Percentiles rank a stretch among this genome's conserved stretches.
These are phyloP conservation scores for Xerophyta viscosa DNA, from an alignment of 106 monocot genomes.

Conservation along the genomic window DNA sequence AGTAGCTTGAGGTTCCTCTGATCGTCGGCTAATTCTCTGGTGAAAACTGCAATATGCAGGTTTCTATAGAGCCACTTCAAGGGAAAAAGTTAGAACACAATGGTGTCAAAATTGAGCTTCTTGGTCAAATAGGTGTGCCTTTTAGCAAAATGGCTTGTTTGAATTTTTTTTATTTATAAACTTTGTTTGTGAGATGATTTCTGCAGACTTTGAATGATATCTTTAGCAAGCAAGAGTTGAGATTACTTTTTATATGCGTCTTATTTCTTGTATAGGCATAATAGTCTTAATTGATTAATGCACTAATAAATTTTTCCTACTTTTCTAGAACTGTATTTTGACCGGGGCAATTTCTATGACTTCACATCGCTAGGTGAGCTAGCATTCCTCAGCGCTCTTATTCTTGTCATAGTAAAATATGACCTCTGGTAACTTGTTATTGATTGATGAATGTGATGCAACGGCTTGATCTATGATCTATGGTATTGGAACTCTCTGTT, in stretches of 20 bases:
- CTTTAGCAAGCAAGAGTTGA: neutral
- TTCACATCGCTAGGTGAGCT: conserved; percentile 89
- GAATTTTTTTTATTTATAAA: neutral
- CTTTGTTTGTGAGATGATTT: too few species aligned
- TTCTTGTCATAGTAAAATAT: neutral
- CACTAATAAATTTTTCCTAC: conserved; percentile 2
- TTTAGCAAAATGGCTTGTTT: too few species aligned
- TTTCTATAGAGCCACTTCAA: conserved; percentile 69
- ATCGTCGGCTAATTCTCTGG: neutral
- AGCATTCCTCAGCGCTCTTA: neutral
- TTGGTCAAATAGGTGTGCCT: conserved; percentile 85
- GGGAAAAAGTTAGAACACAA: conserved; percentile 93
- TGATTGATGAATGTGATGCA: too few species aligned
- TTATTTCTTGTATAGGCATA: too few species aligned
- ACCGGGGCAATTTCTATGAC: conserved; percentile 93
- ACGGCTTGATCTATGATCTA: too few species aligned
- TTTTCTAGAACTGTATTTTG: conserved; percentile 81
- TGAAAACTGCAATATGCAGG: conserved; percentile 44
- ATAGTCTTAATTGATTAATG: neutral
- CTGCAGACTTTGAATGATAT: too few species aligned
- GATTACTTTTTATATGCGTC: neutral
- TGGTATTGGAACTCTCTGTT: too few species aligned
- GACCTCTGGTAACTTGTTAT: too few species aligned
- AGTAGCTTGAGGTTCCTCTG: neutral
- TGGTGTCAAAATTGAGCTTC: conserved; percentile 91